These are phyloP conservation scores for Fusarium caatingaense DNA, from an alignment of 2,329 filamentous ascomycete species.

Conservation along the genomic window DNA sequence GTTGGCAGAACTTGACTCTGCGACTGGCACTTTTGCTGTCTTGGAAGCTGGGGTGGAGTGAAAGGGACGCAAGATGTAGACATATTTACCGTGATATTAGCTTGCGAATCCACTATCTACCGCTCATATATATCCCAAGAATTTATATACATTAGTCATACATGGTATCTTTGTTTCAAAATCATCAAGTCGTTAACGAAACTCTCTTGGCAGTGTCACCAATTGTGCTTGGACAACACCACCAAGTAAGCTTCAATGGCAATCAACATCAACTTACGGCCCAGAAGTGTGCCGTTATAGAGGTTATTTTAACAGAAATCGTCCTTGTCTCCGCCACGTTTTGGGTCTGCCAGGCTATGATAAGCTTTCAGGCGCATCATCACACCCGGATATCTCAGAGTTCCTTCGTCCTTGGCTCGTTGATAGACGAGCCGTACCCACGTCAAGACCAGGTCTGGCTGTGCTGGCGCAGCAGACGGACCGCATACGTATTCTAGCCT, in stretches of 20 bases:
- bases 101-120: too few species aligned
- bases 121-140: too few species aligned
- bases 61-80: rapidly evolving
- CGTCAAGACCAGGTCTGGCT: neutral
- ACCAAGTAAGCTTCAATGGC: neutral
- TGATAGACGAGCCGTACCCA: neutral
- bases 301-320: neutral
- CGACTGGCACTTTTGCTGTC: conserved; percentile 51
- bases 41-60: conserved; percentile 40
- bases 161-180: neutral
- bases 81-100: too few species aligned
- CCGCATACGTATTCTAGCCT: neutral
- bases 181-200: neutral
- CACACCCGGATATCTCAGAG: neutral
- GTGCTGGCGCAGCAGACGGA: neutral
- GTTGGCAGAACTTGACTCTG: conserved; percentile 53
- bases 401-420: neutral
- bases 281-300: neutral
- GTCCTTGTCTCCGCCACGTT: neutral
- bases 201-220: neutral
- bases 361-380: neutral
- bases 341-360: neutral
- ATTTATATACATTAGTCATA: neutral
- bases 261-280: neutral
- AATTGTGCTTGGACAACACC: neutral